A percentile compares a stretch with the other conserved stretches of the same genome.
These are phyloP conservation scores for button mushroom (Agaricus bisporus) DNA, from an alignment of 768 basidiomycete genomes.

Conservation along the genomic window DNA sequence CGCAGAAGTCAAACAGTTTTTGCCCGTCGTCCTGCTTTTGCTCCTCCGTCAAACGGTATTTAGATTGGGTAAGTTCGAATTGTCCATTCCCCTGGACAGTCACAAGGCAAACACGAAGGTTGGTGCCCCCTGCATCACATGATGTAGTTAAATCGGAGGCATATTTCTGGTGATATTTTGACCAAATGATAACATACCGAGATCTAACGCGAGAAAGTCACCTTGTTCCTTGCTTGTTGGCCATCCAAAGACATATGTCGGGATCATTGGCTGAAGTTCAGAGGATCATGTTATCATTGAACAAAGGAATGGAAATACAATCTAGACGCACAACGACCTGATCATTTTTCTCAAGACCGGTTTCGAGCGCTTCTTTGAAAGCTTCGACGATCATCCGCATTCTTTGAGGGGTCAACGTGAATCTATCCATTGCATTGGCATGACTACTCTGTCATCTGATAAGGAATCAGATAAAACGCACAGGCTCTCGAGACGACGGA, in stretches of 20 bases:
- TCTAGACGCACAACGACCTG: conserved; percentile 79
- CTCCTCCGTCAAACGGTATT: conserved; percentile 94
- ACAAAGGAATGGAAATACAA: conserved; percentile 7
- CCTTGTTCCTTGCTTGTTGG: conserved; percentile 87
- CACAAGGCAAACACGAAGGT: conserved; percentile 97
- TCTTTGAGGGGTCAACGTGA: conserved; percentile 81
- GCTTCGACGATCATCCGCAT: conserved; percentile 98
- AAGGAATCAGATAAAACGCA: conserved; percentile 34
- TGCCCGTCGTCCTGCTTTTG: conserved; percentile 98
- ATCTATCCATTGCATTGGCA: conserved; percentile 35
- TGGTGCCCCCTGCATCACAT: conserved; percentile 69
- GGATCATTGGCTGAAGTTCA: conserved; percentile 81
- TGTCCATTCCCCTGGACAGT: conserved; percentile 88
- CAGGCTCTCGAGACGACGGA: conserved; percentile 85
- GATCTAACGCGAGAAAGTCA: conserved; percentile 85
- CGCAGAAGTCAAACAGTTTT: conserved; percentile 95
- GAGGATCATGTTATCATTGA: conserved; percentile 1
- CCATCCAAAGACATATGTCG: conserved; percentile 95
- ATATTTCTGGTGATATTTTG: conserved; percentile 11
- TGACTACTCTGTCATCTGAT: conserved; percentile 6
- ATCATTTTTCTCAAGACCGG: conserved; percentile 73
- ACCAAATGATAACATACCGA: conserved; percentile 45
- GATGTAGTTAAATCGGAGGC: neutral
- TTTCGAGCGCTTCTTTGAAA: conserved; percentile 87
- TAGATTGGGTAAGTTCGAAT: conserved; percentile 96